phyloP scores from a whole-genome alignment of 768 basidiomycete genomes.

The Kwoniella botswanensis region DNA sequence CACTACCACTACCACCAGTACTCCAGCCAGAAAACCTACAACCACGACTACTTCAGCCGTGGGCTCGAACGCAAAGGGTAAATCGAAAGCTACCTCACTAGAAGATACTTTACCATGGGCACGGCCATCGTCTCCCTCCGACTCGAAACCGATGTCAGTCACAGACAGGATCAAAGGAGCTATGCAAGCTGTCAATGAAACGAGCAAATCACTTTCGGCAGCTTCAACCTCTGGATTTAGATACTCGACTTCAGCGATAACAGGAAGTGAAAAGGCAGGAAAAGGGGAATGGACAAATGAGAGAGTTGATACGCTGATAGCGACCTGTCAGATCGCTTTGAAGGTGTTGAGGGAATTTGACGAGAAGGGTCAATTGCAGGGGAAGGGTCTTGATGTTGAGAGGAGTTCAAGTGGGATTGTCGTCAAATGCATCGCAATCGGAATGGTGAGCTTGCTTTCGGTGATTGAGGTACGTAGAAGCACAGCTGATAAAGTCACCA shows the following conservation, averaged over 20 bases:
- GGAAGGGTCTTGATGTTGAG: slow-evolving; percentile 43
- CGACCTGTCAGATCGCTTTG: slow-evolving; percentile 22
- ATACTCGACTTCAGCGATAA: background rate
- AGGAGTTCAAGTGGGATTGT: slow-evolving; percentile 29
- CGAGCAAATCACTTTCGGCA: slow-evolving; percentile 11
- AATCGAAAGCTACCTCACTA: slow-evolving; percentile 8
- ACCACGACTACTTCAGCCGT: slow-evolving; percentile 7
- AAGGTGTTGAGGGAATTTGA: slow-evolving; percentile 34
- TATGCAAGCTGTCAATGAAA: slow-evolving; percentile 29
- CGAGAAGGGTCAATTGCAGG: slow-evolving; percentile 23
- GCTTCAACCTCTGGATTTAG: slow-evolving; percentile 35
- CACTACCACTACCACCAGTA: background rate
- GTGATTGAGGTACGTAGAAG: background rate
- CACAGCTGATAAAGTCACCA: slow-evolving; percentile 19
- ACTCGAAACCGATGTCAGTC: background rate
- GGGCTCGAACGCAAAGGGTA: background rate
- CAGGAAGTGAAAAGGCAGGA: slow-evolving; percentile 8
- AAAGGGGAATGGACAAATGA: slow-evolving; percentile 31
- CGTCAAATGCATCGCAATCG: slow-evolving; percentile 30
- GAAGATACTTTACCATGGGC: slow-evolving; percentile 14
- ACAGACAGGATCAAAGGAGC: slow-evolving; percentile 30
- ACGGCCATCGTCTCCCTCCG: background rate
- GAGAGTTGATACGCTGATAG: slow-evolving; percentile 22
- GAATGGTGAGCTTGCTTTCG: slow-evolving; percentile 38
- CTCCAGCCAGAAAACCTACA: background rate